phyloP scores from a whole-genome alignment of 352 stramenopile species.

The Phytophthora tubulina region DNA sequence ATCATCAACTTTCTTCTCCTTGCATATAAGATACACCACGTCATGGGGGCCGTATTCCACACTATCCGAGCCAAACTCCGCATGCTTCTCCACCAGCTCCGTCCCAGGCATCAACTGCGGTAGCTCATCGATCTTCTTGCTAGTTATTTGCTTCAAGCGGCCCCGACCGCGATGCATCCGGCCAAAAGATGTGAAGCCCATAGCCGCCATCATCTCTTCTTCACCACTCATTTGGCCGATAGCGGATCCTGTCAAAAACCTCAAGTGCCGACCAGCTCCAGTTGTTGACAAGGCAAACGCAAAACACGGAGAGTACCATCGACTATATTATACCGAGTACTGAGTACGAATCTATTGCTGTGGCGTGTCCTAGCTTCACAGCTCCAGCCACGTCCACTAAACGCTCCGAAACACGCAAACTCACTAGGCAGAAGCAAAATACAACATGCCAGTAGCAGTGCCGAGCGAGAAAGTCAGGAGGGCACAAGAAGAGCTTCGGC shows the following conservation, averaged over 20 bases:
- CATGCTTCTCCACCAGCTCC: slow-evolving; percentile 29
- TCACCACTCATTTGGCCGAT: slow-evolving; percentile 44
- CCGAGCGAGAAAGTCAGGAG: slow-evolving; percentile 22
- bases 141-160: neutral
- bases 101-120: slow-evolving; percentile 55
- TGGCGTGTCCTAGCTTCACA: slow-evolving; percentile 24
- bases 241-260: neutral
- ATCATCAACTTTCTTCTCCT: neutral
- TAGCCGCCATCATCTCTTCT: slow-evolving; percentile 45
- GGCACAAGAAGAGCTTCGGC: slow-evolving; percentile 11
- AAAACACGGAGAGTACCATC: slow-evolving; percentile 30
- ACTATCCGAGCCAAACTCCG: slow-evolving; percentile 2
- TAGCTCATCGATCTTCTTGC: slow-evolving; percentile 7
- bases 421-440: slow-evolving; percentile 49
- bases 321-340: slow-evolving; percentile 56
- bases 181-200: slow-evolving; percentile 81
- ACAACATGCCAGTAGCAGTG: slow-evolving; percentile 37
- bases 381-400: slow-evolving; percentile 34
- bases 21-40: slow-evolving; percentile 48
- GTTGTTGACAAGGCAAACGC: neutral
- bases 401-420: slow-evolving; percentile 47
- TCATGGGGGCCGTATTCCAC: slow-evolving; percentile 34
- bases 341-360: slow-evolving; percentile 55
- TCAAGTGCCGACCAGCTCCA: too few species aligned
- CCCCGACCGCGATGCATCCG: slow-evolving; percentile 16